Conservation (phyloP, 2,329 filamentous ascomycete species). For the Plenodomus biglobosus region DNA sequence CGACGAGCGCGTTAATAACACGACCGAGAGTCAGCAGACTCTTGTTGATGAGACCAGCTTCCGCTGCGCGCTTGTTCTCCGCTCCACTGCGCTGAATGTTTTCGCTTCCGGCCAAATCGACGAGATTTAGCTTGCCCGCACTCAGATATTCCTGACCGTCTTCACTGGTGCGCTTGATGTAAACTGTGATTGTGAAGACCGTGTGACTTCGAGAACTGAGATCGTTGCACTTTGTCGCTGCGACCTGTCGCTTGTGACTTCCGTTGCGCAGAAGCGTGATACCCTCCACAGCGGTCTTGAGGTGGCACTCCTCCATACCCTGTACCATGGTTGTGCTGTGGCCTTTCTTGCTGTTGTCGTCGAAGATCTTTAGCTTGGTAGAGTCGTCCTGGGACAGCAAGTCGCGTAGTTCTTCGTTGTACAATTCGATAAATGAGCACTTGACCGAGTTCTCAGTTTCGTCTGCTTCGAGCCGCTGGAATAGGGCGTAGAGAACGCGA, state of each 20-base stretch:
- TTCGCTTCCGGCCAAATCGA: constrained; percentile 95
- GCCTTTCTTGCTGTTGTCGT: constrained; percentile 82
- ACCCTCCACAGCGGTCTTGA: constrained; percentile 79
- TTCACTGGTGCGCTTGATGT: constrained; percentile 78
- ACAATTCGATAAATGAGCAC: constrained; percentile 97
- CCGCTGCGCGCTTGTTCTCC: constrained; percentile 94
- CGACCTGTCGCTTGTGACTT: constrained; percentile 94
- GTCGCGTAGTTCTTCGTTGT: constrained; percentile 96
- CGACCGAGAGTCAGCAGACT: constrained; percentile 90
- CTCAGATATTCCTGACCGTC: constrained; percentile 87
- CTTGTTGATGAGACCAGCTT: constrained; percentile 98
- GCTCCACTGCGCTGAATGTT: constrained; percentile 97
- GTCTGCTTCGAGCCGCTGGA: constrained; percentile 77
- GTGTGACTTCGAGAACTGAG: constrained; percentile 96
- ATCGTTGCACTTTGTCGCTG: constrained; percentile 99
- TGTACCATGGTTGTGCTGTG: constrained; percentile 85
- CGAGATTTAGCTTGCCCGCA: constrained; percentile 91
- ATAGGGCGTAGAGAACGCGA: constrained; percentile 82
- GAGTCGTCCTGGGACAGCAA: constrained; percentile 79
- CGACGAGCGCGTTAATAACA: constrained; percentile 96
- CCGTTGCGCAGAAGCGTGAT: constrained; percentile 87
- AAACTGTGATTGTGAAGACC: constrained; percentile 92
- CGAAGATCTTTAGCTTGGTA: constrained; percentile 90
- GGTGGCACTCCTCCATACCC: constrained; percentile 96
- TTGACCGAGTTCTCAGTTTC: constrained; percentile 85